phyloP scores from a whole-genome alignment of 2,329 filamentous ascomycete species.

The Talaromyces piceae region DNA sequence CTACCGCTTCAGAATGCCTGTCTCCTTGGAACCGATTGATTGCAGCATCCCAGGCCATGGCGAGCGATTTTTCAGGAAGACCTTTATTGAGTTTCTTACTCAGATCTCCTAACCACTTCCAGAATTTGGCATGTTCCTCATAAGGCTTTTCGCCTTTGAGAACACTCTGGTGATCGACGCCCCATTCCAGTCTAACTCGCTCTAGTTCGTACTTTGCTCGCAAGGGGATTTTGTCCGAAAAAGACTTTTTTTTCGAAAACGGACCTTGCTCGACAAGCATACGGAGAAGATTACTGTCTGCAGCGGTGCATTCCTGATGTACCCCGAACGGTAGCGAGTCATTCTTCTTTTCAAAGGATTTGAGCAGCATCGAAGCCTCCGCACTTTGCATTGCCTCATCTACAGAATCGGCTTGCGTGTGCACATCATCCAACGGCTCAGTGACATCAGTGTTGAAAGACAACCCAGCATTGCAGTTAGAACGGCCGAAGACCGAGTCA shows the following conservation, averaged over 20 bases:
- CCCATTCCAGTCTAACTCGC: constrained; percentile 25
- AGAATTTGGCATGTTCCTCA: constrained; percentile 25
- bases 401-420: constrained; percentile 19
- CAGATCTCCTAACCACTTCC: constrained; percentile 24
- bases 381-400: constrained; percentile 19
- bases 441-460: constrained; percentile 26
- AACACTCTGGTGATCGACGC: constrained; percentile 21
- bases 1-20: constrained; percentile 30
- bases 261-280: constrained; percentile 28
- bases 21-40: constrained; percentile 23
- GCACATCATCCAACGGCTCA: constrained; percentile 14
- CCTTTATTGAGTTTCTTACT: constrained; percentile 17
- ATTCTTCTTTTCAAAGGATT: constrained; percentile 4
- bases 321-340: neutral
- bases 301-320: neutral
- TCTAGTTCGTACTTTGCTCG: constrained; percentile 33
- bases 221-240: constrained; percentile 22
- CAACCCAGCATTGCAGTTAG: constrained; percentile 6
- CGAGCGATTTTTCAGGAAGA: constrained; percentile 25
- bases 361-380: constrained; percentile 12
- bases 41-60: constrained; percentile 29
- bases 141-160: constrained; percentile 19
- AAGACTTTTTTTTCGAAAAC: constrained; percentile 24
- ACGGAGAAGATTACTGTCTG: constrained; percentile 18
- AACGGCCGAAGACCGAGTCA: constrained; percentile 13